Evolutionary conservation across 2,329 filamentous ascomycete genomes (phyloP).

Genomic region (Fusarium proliferatum): DNA sequence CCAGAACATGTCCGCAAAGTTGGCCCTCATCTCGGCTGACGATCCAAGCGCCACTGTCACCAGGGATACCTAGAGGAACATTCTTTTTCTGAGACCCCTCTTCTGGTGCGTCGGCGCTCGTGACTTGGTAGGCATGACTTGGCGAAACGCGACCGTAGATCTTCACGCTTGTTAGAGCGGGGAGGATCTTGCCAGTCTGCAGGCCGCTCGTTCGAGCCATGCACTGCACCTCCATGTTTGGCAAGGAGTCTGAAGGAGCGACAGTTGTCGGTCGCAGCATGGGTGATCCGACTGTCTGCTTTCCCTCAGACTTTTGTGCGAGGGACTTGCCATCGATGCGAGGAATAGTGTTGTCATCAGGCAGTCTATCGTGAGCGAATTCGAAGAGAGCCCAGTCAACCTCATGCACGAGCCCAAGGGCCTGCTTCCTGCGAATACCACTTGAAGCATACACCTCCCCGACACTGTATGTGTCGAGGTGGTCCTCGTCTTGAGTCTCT

Average conservation of each 20-base stretch:
- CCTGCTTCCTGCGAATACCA: constrained; percentile 81
- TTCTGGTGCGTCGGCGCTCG: constrained; percentile 50
- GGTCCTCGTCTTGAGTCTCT: constrained; percentile 80
- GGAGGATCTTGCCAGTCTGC: constrained; percentile 80
- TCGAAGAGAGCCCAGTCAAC: constrained; percentile 96
- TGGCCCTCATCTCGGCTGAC: constrained; percentile 82
- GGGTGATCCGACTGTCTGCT: constrained; percentile 45
- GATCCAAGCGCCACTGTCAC: constrained; percentile 94
- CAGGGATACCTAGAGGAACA: constrained; percentile 74
- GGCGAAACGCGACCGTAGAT: constrained; percentile 86
- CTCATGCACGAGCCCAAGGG: constrained; percentile 82
- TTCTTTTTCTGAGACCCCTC: constrained; percentile 33
- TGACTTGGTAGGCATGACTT: constrained; percentile 75
- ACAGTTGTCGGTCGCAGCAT: constrained; percentile 66
- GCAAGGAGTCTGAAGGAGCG: constrained; percentile 70
- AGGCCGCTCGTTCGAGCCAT: constrained; percentile 88
- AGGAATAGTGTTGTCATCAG: constrained; percentile 77
- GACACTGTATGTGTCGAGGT: constrained; percentile 82
- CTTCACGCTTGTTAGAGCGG: constrained; percentile 84
- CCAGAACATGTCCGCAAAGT: constrained; percentile 90
- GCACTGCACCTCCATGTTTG: constrained; percentile 85
- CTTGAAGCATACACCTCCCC: constrained; percentile 91
- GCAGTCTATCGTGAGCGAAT: constrained; percentile 76
- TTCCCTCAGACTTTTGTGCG: constrained; percentile 11
- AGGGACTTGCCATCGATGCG: constrained; percentile 29